Base-by-base conservation (phyloP, 2,329 filamentous ascomycete genomes). In the Xylaria hypoxylon region DNA sequence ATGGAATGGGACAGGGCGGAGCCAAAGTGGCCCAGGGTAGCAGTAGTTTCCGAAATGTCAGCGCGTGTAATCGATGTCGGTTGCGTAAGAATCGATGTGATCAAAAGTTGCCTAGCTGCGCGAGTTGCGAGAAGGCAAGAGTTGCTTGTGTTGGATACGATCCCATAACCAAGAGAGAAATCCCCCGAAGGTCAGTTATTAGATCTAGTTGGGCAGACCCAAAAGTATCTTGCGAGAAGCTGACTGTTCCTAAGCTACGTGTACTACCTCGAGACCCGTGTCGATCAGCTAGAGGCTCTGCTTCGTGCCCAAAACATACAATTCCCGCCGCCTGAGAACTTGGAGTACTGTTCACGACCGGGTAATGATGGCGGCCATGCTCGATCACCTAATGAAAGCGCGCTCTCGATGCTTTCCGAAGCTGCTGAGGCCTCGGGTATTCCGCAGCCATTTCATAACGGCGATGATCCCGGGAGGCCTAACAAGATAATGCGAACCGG, bases 71-170 rank as follows among this genome's bases (percentile, higher is more conserved):
- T 82, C 89, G 94, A 45, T 98, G 95, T 79, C 88, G 95, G 51
- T 82, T 96, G 78, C 88, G 95, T 75, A 98, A 98, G 84, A 98
- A 97, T 78, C 87, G 94, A 59, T 98, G 95, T 80, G 95, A 98
- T 80, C 95, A 97, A 84, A 90, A 91, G 71, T 85, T 98, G 68
- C 95, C 95, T 8, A 93, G 92, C 74, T 98, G 95, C 79, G 90
- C 92, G 47, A 93, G 92, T 72, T 98, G 95, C 80, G 93, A 94
- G 78, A 97, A 97, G 82, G 94, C 92, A n/a, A 87, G 88, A 65
- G 92, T 96, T 51, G 90, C 92, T 71, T 98, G 96, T 78, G 93
- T 97, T 57, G 95, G 95, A 69, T 97, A 97, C 79, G 95, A 98
- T 77, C 94, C 95, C 38, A 97, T 97, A 76, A 97, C 93, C 26